Conservation (phyloP, 495 filamentous ascomycete genomes). For the Echria macrotheca region DNA sequence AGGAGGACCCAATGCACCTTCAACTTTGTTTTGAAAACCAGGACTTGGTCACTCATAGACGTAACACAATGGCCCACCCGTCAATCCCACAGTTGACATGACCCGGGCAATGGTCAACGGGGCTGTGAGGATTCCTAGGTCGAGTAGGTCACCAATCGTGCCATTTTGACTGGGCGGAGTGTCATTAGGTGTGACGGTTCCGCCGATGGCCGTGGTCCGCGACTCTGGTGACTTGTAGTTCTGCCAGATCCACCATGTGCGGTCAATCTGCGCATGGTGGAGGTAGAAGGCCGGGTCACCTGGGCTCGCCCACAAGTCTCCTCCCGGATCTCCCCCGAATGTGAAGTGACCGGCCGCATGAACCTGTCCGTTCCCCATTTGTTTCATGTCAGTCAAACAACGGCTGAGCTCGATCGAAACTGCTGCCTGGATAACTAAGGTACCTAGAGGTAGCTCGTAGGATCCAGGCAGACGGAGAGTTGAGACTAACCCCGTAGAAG, state of each 20-base stretch:
- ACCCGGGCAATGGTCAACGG: slow-evolving; percentile 21
- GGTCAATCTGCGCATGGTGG: slow-evolving; percentile 63
- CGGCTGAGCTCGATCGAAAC: no score
- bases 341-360: slow-evolving; percentile 63
- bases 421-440: no score
- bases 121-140: slow-evolving; percentile 20
- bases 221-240: slow-evolving; percentile 24
- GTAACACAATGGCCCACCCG: slow-evolving; percentile 28
- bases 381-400: no score
- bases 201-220: slow-evolving; percentile 15
- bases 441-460: no score
- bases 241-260: slow-evolving; percentile 66
- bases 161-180: slow-evolving; percentile 17
- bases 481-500: slow-evolving; percentile 48
- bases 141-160: slow-evolving; percentile 22
- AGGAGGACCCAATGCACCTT: no score
- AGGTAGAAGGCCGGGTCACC: slow-evolving; percentile 63
- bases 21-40: no score
- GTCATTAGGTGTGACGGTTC: slow-evolving; percentile 23
- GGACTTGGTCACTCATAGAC: slow-evolving; percentile 23
- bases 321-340: slow-evolving; percentile 53
- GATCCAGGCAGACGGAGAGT: no score
- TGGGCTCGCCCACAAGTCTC: slow-evolving; percentile 52
- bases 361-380: no score
- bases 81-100: slow-evolving; percentile 26